Evolutionary conservation across 495 filamentous ascomycete genomes (phyloP), one percentile per base, ranked within the genome.

Genomic region (Hyaloscypha hepaticicola): DNA sequence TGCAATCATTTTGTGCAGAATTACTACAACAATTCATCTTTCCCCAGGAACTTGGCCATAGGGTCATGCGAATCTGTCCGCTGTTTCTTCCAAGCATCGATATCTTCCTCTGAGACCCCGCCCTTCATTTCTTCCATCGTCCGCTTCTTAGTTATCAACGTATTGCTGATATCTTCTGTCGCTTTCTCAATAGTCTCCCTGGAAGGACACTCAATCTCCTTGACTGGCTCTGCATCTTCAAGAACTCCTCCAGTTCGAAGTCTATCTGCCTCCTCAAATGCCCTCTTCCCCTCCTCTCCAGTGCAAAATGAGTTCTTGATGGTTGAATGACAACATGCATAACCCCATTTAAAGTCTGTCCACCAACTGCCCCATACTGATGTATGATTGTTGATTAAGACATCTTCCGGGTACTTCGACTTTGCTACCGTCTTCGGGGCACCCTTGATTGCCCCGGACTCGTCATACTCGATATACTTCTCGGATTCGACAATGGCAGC

Each of bases 361-460:
- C 95, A 99, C 95, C 95, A 99, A 72, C 92, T 97, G 38, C 95
- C 95, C 91, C 93, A 99, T 1, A 96, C 91, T 0, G 89, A 86
- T 24, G 86, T 91, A 73, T 99, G 95, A 70, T 99, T 99, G 77
- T 96, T 94, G 75, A 85, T 80, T 66, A 91, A 77, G 5, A 97
- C 81, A 68, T 99, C 92, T 70, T 99, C 95, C 1, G 87, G 75
- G 70, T 98, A 98, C 72, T 97, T 97, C 22, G 90, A 94, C 73
- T 89, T 95, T 24, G 86, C 86, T 25, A 80, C 82, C 38, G 81
- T 82, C 76, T 88, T 90, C 9, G 88, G 87, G n/a, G 85, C 87
- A 28, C 94, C 94, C 78, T 97, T 98, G 79, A 98, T 88, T 19
- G 86, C 79, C 19, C 95, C 95, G 1, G 81, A 85, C 72, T 94